Base-by-base conservation (phyloP, 306 rosid genomes). In the Ochetophila trinervis region DNA sequence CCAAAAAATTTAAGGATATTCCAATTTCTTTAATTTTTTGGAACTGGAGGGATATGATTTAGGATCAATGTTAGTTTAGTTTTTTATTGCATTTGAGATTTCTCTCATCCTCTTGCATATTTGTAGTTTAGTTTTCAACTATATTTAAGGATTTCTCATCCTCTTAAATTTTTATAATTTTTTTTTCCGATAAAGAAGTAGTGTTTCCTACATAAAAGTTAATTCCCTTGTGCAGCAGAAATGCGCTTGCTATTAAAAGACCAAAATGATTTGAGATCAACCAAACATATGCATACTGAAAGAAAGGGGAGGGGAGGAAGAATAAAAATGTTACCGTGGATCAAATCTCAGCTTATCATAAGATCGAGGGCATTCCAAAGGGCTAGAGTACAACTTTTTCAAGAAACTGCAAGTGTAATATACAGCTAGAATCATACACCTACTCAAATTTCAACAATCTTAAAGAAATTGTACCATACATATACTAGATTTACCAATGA, bases 291-390 rank as follows among this genome's bases (percentile, higher is more conserved):
- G n/a, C 36, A 48, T 4, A 20, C 16, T 9, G 18, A 17, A 18
- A 63, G 40, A 22, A 23, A 42, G 9, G 16, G 6, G 56, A 58
- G 48, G 6, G 11, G 14, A 6, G 8, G 44, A 37, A 45, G 2
- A 22, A 18, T 16, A 45, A 35, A 60, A 19, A 68, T 15, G 3
- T 48, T 66, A 90, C 99, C 99, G 90, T n/a, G 99, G 97, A 84
- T 94, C 91, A 74, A 94, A 90, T 42, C 84, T 97, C 78, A 94
- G 84, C 85, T 77, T 94, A 79, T 90, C 97, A 72, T 94, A 94
- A 47, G 99, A 94, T 27, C 91, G 95, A 36, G 99, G 97, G 68
- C 99, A 94, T 75, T 94, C 99, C 67, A 90, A 67, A 71, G 78
- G 78, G 75, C 58, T 74, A 22, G 89, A 85, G 71, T 90, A 90